Base-by-base conservation (phyloP, 2,329 filamentous ascomycete genomes). In the Trichoderma oligosporum region DNA sequence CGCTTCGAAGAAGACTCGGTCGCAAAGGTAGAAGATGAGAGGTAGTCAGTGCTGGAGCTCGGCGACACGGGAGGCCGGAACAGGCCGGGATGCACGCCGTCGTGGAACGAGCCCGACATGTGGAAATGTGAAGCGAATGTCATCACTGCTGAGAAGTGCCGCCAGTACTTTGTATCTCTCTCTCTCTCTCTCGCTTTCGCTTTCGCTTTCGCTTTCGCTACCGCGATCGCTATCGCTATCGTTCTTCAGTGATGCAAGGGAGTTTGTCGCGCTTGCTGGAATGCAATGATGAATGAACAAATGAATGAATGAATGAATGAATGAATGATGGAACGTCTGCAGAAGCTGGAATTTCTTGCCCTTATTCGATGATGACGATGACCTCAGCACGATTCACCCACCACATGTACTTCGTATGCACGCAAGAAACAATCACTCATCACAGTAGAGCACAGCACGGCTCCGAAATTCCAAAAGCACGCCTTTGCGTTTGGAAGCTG, bases 31-130 rank as follows among this genome's bases (percentile, higher is more conserved):
- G 70, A 65, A 7, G 65, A 60, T 31, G 69, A 64, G n/a, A 77
- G 65, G 57, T 76, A 75, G 53, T 65, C 66, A 8, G 75, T 72
- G 63, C 69, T 73, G 47, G 74, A 71, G 53, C 68, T 66, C 24
- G 76, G 73, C 7, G 77, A 77, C 18, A 69, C 65, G 7, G 78
- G 77, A 9, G 77, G 76, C 57, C 75, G 75, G 60, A 79, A 79
- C 29, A 80, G 68, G 51, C 76, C 75, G 6, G 77, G 72, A 61
- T 78, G 75, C 31, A 76, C 67, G 63, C 71, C 68, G 38, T 72
- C 70, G 60, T 71, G 67, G 45, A 71, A 72, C 51, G 67, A 62
- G 38, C 70, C 70, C 14, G 70, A 70, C 68, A 73, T 71, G 56
- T 69, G 70, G 62, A 72, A 71, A 60, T 66, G 64, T 18, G 68